Evolutionary conservation across 495 filamentous ascomycete genomes (phyloP).

Genomic region (Penicillium tannophilum): DNA sequence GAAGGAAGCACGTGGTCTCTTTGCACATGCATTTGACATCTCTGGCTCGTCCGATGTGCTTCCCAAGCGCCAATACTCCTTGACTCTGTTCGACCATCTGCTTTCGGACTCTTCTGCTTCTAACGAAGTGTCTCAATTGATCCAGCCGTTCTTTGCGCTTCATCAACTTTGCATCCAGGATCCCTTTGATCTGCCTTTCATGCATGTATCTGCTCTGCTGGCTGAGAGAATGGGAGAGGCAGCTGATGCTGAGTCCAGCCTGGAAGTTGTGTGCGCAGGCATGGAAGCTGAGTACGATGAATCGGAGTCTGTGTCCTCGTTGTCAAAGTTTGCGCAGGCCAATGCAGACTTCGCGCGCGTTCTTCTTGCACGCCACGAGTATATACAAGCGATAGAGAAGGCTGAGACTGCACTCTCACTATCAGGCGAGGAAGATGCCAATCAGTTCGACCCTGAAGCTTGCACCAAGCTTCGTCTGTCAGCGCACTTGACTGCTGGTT

Average conservation of each 20-base stretch:
- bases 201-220: constrained; percentile 79
- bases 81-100: constrained; percentile 78
- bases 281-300: constrained; percentile 83
- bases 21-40: constrained; percentile 96
- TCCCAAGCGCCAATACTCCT: constrained; percentile 73
- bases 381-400: constrained; percentile 66
- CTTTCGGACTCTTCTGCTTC: constrained; percentile 54
- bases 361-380: constrained; percentile 67
- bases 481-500: constrained; percentile 81
- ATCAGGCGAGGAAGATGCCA: constrained; percentile 57
- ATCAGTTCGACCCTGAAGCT: constrained; percentile 57
- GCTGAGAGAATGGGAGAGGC: constrained; percentile 76
- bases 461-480: constrained; percentile 72
- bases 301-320: constrained; percentile 70
- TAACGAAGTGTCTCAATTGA: constrained; percentile 62
- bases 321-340: constrained; percentile 77
- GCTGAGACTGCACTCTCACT: constrained; percentile 73
- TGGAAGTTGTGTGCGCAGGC: constrained; percentile 64
- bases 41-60: constrained; percentile 70
- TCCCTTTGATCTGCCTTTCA: constrained; percentile 65
- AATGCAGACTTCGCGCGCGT: constrained; percentile 84
- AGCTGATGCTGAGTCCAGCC: constrained; percentile 60
- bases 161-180: constrained; percentile 72
- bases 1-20: constrained; percentile 77
- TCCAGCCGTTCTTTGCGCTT: constrained; percentile 84